Base-by-base conservation (phyloP, 345 rosid species). In the Passiflora organensis region DNA sequence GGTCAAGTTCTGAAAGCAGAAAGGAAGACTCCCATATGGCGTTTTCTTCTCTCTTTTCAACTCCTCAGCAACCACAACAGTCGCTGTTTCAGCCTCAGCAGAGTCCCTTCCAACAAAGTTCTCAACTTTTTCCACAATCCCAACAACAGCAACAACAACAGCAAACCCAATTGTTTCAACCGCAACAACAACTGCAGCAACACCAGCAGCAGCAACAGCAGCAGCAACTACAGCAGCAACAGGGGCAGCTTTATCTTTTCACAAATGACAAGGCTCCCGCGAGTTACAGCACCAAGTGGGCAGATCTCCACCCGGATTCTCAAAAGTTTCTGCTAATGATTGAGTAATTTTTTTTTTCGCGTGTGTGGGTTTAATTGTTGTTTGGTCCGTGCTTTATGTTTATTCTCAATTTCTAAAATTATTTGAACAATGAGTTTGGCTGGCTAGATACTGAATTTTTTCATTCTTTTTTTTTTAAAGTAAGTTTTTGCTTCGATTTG, bases 281-380 rank as follows among this genome's bases (percentile, higher is more conserved):
- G 39, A 93, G 12, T 80, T 93, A 86, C 76, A 71, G 95, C 64
- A 83, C 97, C 13, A 87, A 85, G 56, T 93, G 99, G 99, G 80
- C 82, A 19, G 96, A 93, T 85, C 89, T 93, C 57, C 96, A 85
- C 63, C 95, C 95, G 13, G 96, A 89, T 78, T 85, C 95, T 45
- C 99, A 89, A 59, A 93, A 89, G 43, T 28, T 76, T 61, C 73
- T 93, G 28, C 99, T 84, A 36, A 84, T 81, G 65, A 89, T 91
- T 39, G 97, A 90, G 95, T 90, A 79, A 13, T 20, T 1, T 28
- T 28, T 28, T 28, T 28, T 28, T 28, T 28, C 8, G 3, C 8
- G 34, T 28, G 34, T 28, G 34, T 28, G 34, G 34, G 34, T 28
- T 8, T 3, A 28, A 2, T 28, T 2, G 34, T 8, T 28, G 3